Base-by-base conservation (phyloP, 78 protist species). In the Anaeramoeba ignava region DNA sequence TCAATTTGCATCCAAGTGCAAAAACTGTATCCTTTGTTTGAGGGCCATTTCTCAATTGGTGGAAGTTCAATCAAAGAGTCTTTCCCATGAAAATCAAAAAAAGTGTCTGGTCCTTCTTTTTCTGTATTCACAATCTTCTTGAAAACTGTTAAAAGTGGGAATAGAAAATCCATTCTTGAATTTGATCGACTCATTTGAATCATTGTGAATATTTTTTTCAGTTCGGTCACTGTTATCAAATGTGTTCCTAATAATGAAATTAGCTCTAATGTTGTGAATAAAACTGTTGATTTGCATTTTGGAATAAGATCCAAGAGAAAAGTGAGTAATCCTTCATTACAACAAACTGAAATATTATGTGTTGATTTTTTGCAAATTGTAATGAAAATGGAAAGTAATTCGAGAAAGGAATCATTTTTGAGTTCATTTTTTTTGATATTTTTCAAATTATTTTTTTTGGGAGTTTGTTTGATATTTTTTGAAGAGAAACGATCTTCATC, bases 41-140 rank as follows among this genome's bases (percentile, higher is more conserved):
- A 85, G 39, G 83, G 80, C 17, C 42, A 83, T 23, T 85, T 38
- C n/a, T 2, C n/a, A 23, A 78, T 3, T 39, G 84, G 82, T 1
- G 81, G 39, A 40, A 86, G 2, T 42, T 17, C 87, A n/a, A 86
- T 1, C 27, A 79, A 68, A 33, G 88, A 39, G 27, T 1, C 2
- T 36, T 39, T 42, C 39, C 88, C 88, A 68, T 86, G 81, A 17
- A 86, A 86, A 68, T 33, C 88, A 34, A 86, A 86, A 79, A 38
- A 86, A n/a, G 83, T 3, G 3, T 2, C 3, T 27, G 88, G 88
- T 23, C 86, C 88, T n/a, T n/a, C n/a, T n/a, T n/a, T n/a, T n/a
- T n/a, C n/a, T n/a, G n/a, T n/a, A n/a, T n/a, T n/a, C 80, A 17
- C 17, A 8, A 54, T 54, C 17, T 54, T 54, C 17, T 54, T 8